A percentile compares a stretch with the other conserved stretches of the same genome.
Conservation (phyloP, 116 monocot species). For the Papilionanthe hybrid region DNA sequence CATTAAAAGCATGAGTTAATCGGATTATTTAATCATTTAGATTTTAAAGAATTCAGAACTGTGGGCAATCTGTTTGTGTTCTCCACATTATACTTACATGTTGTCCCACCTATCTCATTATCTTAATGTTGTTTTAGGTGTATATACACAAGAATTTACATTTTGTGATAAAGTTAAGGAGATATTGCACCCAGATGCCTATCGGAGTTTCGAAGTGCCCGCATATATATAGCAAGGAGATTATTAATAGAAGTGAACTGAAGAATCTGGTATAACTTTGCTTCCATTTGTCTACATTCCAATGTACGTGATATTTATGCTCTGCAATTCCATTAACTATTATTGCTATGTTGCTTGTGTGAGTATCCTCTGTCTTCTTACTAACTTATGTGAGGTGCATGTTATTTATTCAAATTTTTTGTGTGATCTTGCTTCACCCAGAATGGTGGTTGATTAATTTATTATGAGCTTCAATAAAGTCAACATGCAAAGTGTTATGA, state of each 20-base stretch:
- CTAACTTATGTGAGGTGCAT: neutral
- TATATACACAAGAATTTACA: constrained; percentile 41
- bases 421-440: neutral
- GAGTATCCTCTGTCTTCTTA: neutral
- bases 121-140: constrained; percentile 26
- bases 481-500: neutral
- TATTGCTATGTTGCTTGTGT: neutral
- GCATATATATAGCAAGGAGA: constrained; percentile 58
- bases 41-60: neutral
- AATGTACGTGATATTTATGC: neutral
- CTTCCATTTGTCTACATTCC: neutral
- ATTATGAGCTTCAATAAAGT: neutral
- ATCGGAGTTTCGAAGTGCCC: constrained; percentile 70
- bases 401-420: neutral
- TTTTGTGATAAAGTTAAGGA: constrained; percentile 71
- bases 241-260: constrained; percentile 54
- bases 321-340: neutral
- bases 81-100: neutral
- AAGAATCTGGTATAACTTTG: constrained; percentile 38
- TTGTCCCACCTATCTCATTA: neutral
- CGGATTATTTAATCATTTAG: neutral
- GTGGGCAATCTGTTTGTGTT: neutral
- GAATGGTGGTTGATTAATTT: neutral
- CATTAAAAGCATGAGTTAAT: neutral
- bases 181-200: constrained; percentile 39